Conservation (phyloP, 305 asterid genomes). For the Andrographis paniculata region DNA sequence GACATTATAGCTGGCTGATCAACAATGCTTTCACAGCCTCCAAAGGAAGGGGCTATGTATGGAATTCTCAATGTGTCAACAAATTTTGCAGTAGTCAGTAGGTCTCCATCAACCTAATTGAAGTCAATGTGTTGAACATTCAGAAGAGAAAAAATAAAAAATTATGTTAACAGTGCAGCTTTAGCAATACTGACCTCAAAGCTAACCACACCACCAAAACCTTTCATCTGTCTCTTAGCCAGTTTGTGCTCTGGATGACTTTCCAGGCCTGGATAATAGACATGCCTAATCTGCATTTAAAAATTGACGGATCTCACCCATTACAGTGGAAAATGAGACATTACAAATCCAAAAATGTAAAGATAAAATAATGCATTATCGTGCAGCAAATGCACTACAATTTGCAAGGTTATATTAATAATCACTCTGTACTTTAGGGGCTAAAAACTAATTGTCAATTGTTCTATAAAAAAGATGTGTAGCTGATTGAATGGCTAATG, state of each 20-base stretch:
- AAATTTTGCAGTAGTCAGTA: constrained; percentile 68
- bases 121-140: neutral
- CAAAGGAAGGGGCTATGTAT: constrained; percentile 96
- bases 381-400: too few relatives aligned
- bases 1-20: constrained; percentile 99
- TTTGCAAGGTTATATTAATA: too few relatives aligned
- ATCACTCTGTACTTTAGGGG: too few relatives aligned
- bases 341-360: neutral
- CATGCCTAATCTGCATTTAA: constrained; percentile 61
- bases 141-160: constrained; percentile 9
- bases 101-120: constrained; percentile 81
- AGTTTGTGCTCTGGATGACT: constrained; percentile 91
- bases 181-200: constrained; percentile 69
- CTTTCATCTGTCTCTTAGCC: constrained; percentile 91
- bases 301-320: neutral
- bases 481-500: too few relatives aligned
- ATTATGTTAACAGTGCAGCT: constrained; percentile 4
- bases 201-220: constrained; percentile 98
- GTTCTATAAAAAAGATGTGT: too few relatives aligned
- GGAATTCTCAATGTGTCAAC: constrained; percentile 76
- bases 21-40: constrained; percentile 95
- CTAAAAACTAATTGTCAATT: too few relatives aligned
- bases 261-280: constrained; percentile 91
- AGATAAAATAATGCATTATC: neutral
- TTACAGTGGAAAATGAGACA: neutral